phyloP scores from a whole-genome alignment of 306 rosid genomes.

The Quillaja saponaria region DNA sequence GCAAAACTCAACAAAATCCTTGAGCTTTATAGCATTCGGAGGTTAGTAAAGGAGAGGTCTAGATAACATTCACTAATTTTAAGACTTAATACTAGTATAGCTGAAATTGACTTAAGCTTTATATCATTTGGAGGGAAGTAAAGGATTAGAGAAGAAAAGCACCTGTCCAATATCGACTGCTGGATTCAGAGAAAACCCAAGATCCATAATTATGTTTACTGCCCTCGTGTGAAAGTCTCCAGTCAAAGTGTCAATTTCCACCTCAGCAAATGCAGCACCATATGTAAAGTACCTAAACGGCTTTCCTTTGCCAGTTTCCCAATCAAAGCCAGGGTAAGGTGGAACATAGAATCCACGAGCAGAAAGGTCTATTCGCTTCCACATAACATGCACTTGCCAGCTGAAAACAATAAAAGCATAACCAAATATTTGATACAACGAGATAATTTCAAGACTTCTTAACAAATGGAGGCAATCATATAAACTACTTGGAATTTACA shows the following conservation, averaged over 20 bases:
- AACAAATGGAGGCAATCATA: constrained; percentile 10
- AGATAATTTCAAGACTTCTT: constrained; percentile 21
- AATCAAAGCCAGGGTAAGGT: constrained; percentile 88
- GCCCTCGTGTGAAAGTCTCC: constrained; percentile 90
- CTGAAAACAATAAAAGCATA: constrained; percentile 53
- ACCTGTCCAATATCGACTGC: constrained; percentile 97
- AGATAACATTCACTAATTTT: no score
- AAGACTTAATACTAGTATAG: no score
- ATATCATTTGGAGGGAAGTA: no score
- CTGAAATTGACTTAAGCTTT: no score
- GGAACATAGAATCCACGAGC: constrained; percentile 91
- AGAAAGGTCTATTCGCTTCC: constrained; percentile 84
- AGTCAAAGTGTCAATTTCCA: constrained; percentile 89
- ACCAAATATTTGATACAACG: constrained; percentile 21
- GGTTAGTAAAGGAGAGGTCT: no score
- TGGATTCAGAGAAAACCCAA: constrained; percentile 88
- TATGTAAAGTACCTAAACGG: constrained; percentile 86
- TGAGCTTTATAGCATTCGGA: no score
- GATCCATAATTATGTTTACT: constrained; percentile 78
- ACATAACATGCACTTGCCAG: constrained; percentile 76
- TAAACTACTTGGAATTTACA: constrained; percentile 7
- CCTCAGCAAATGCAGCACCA: constrained; percentile 97
- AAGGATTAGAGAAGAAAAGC: neutral
- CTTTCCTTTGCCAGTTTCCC: constrained; percentile 72
- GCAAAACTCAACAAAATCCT: no score